phyloP scores from a whole-genome alignment of 2,329 filamentous ascomycete species.

The Bipolaris bicolor region DNA sequence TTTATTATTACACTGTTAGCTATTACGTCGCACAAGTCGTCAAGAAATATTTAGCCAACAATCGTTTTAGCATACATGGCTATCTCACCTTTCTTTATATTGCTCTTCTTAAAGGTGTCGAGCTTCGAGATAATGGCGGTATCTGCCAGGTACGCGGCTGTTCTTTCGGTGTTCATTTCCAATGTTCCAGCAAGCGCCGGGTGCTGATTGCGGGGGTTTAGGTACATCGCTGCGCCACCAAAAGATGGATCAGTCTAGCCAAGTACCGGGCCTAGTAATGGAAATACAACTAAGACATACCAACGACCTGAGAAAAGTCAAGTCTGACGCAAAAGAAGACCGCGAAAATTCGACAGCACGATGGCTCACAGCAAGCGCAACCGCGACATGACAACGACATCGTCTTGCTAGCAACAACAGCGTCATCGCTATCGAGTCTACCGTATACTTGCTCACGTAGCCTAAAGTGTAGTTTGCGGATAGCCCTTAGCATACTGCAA shows the following conservation, averaged over 20 bases:
- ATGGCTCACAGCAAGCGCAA: neutral
- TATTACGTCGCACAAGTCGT: slow-evolving; percentile 25
- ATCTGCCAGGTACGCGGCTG: slow-evolving; percentile 29
- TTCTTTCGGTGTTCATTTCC: slow-evolving; percentile 29
- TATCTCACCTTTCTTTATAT: slow-evolving; percentile 26
- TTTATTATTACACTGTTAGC: slow-evolving; percentile 28
- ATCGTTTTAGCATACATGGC: slow-evolving; percentile 25
- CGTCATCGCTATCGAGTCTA: neutral
- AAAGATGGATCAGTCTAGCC: no score
- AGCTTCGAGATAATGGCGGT: slow-evolving; percentile 34
- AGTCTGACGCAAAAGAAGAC: no score
- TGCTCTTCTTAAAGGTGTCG: slow-evolving; percentile 27
- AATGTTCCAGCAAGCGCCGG: slow-evolving; percentile 13
- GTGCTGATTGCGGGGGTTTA: no score
- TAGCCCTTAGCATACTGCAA: neutral
- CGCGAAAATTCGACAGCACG: no score
- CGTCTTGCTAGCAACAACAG: neutral
- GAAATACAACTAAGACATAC: no score
- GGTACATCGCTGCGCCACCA: no score
- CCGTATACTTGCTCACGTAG: neutral
- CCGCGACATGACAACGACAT: neutral
- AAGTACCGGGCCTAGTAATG: no score
- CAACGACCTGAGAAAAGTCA: no score
- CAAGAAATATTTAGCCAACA: slow-evolving; percentile 19
- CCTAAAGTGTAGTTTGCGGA: neutral